Percentiles rank a stretch among this genome's conserved stretches.
These are phyloP conservation scores for Penicillium salamii DNA, from an alignment of 495 filamentous ascomycete species.

Conservation along the genomic window DNA sequence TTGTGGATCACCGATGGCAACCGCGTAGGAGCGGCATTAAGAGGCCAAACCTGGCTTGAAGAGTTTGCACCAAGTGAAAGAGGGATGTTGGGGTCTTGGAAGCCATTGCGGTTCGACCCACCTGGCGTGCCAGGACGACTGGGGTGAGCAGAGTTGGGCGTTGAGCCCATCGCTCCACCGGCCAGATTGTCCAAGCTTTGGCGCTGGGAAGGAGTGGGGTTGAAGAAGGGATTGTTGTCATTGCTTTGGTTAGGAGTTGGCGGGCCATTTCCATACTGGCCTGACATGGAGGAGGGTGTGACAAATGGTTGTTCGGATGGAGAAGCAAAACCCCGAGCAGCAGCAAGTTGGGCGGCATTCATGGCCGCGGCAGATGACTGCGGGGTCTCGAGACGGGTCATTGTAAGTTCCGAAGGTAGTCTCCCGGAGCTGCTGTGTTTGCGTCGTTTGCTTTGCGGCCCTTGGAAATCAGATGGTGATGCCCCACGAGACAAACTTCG, in stretches of 20 bases:
- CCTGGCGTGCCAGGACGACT: conserved; percentile 47
- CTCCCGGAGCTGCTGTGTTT: conserved; percentile 67
- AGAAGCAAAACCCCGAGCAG: conserved; percentile 41
- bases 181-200: conserved; percentile 57
- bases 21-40: conserved; percentile 38
- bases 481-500: conserved; percentile 66
- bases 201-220: conserved; percentile 40
- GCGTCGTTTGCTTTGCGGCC: conserved; percentile 65
- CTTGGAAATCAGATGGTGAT: conserved; percentile 62
- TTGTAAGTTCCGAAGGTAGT: conserved; percentile 68
- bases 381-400: conserved; percentile 70
- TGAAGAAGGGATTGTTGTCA: conserved; percentile 52
- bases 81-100: conserved; percentile 37
- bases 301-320: conserved; percentile 47
- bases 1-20: conserved; percentile 65
- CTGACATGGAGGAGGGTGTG: conserved; percentile 43
- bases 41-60: conserved; percentile 39
- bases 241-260: conserved; percentile 60
- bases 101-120: conserved; percentile 42
- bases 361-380: conserved; percentile 38
- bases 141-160: conserved; percentile 61
- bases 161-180: conserved; percentile 58
- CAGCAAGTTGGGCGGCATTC: conserved; percentile 37
- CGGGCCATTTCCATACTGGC: conserved; percentile 55
- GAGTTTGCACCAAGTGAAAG: conserved; percentile 31